Conservation (phyloP, 441 rosid genomes). For the Arabidopsis lyrata region DNA sequence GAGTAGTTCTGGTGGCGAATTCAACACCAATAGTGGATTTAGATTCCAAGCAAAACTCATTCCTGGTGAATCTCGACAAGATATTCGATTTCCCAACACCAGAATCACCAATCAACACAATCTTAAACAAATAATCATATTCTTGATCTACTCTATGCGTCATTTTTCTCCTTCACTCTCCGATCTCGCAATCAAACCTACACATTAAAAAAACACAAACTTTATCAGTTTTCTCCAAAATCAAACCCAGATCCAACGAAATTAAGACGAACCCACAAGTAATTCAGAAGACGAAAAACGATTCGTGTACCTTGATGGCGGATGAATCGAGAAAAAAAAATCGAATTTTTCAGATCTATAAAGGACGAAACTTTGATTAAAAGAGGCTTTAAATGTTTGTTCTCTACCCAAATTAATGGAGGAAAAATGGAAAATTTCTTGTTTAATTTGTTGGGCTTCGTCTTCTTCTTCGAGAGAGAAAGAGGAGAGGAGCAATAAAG, state of each 20-base stretch:
- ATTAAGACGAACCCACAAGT: background rate
- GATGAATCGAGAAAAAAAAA: constrained; percentile 53
- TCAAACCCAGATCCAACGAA: constrained; percentile 39
- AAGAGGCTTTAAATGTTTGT: constrained; percentile 1
- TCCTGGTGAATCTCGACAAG: constrained; percentile 87
- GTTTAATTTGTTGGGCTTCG: constrained; percentile 3
- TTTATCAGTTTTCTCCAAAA: background rate
- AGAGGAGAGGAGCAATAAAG: constrained; percentile 18
- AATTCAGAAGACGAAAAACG: constrained; percentile 5
- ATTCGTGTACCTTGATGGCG: constrained; percentile 35
- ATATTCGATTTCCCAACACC: constrained; percentile 98
- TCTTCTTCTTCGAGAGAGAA: constrained; percentile 17
- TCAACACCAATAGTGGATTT: constrained; percentile 97
- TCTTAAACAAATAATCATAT: constrained; percentile 95
- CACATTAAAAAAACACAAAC: constrained; percentile 6
- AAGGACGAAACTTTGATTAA: constrained; percentile 18
- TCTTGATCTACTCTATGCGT: constrained; percentile 85
- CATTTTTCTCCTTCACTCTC: constrained; percentile 49
- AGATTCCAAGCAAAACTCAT: constrained; percentile 93
- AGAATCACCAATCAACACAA: constrained; percentile 95
- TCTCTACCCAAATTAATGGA: background rate
- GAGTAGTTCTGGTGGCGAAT: constrained; percentile 92
- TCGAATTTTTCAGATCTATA: constrained; percentile 35
- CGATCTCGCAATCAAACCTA: constrained; percentile 46
- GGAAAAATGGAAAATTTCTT: constrained; percentile 3